These are phyloP conservation scores for Ascoidea asiatica DNA, from an alignment of 805 yeast species.

Conservation along the genomic window DNA sequence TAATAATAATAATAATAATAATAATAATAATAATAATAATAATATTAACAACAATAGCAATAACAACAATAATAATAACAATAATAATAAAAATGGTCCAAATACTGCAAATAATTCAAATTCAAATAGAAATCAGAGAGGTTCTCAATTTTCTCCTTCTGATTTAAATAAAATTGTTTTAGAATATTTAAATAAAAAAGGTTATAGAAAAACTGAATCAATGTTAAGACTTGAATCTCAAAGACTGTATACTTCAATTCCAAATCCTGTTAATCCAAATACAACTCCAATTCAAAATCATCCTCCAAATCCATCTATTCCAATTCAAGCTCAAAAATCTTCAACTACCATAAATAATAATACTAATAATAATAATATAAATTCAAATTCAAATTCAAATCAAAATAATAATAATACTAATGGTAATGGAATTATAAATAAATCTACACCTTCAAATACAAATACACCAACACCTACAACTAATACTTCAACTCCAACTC, in stretches of 20 bases:
- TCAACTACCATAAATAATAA: background rate
- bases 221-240: slow-evolving; percentile 68
- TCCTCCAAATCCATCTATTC: slow-evolving; percentile 8
- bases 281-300: slow-evolving; percentile 17
- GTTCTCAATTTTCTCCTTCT: slow-evolving; percentile 51
- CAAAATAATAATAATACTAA: too few relatives aligned
- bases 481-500: background rate
- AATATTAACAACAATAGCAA: background rate
- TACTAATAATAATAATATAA: too few relatives aligned
- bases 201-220: slow-evolving; percentile 88
- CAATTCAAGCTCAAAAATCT: background rate
- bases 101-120: background rate
- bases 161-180: slow-evolving; percentile 86
- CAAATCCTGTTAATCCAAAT: slow-evolving; percentile 35
- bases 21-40: background rate
- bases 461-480: background rate
- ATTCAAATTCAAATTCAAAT: background rate
- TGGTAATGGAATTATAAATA: too few relatives aligned
- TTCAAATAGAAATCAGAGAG: background rate
- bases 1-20: background rate
- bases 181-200: slow-evolving; percentile 86
- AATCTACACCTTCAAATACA: too few relatives aligned
- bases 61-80: too few relatives aligned
- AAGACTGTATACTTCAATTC: too few relatives aligned
- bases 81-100: too few relatives aligned